A percentile compares a stretch with the other conserved stretches of the same genome.
These are phyloP conservation scores for Gryganskiella cystojenkinii DNA, from an alignment of 192 early-diverging fungal species.

Conservation along the genomic window DNA sequence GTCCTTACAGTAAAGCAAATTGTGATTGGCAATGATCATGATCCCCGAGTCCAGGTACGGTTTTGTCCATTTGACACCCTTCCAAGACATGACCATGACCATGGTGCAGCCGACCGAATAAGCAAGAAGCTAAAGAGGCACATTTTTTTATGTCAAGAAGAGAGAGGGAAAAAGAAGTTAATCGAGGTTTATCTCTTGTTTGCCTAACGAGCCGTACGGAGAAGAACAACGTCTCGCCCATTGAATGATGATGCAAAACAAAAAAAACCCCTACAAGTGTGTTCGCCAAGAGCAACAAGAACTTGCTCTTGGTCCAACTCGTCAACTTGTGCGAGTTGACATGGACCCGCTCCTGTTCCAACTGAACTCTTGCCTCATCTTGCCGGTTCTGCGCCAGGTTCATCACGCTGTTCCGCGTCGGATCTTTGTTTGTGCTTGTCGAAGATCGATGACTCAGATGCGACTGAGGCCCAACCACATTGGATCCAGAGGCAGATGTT, in stretches of 20 bases:
- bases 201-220: too few species aligned
- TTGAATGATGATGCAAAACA: not conserved
- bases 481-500: not conserved
- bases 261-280: slow-evolving; percentile 49
- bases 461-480: too few species aligned
- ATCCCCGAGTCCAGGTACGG: slow-evolving; percentile 36
- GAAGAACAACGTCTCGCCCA: too few species aligned
- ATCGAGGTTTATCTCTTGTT: too few species aligned
- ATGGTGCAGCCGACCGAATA: slow-evolving; percentile 47
- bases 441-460: too few species aligned
- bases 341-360: slow-evolving; percentile 35
- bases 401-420: not conserved
- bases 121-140: slow-evolving; percentile 40
- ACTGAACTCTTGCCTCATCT: slow-evolving; percentile 29
- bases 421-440: not conserved
- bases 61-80: slow-evolving; percentile 28
- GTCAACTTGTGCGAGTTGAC: not conserved
- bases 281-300: slow-evolving; percentile 56
- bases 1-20: slow-evolving; percentile 25
- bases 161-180: too few species aligned
- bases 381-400: slow-evolving; percentile 16
- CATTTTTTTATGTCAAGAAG: too few species aligned
- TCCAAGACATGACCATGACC: slow-evolving; percentile 41
- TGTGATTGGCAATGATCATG: slow-evolving; percentile 34
- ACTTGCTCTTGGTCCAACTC: slow-evolving; percentile 59